Evolutionary conservation across 768 basidiomycete genomes (phyloP).

Genomic region (Clathrus columnatus): DNA sequence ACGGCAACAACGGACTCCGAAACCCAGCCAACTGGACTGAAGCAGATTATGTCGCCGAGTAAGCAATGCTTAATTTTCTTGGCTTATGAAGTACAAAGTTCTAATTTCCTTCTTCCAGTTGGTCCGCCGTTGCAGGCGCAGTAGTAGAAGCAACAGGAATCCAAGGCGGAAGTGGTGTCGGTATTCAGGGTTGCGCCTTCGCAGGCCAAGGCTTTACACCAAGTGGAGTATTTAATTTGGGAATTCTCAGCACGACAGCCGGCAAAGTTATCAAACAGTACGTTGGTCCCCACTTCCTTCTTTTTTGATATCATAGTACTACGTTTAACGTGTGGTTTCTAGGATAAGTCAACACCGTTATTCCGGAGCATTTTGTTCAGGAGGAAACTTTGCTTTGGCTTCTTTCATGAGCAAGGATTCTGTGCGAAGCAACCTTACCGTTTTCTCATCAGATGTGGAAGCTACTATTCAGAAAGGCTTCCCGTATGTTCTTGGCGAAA

Average conservation of each 20-base stretch:
- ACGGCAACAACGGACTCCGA: slow-evolving; percentile 36
- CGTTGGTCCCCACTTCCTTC: slow-evolving; percentile 19
- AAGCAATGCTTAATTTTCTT: slow-evolving; percentile 15
- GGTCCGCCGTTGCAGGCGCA: slow-evolving; percentile 43
- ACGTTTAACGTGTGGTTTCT: slow-evolving; percentile 1
- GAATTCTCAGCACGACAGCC: slow-evolving; percentile 38
- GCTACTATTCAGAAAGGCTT: slow-evolving; percentile 39
- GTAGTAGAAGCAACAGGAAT: slow-evolving; percentile 35
- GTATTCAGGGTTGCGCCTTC: slow-evolving; percentile 43
- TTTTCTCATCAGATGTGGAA: slow-evolving; percentile 44
- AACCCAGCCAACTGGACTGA: slow-evolving; percentile 28
- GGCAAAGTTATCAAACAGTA: slow-evolving; percentile 48
- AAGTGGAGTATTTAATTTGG: slow-evolving; percentile 44
- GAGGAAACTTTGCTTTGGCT: slow-evolving; percentile 43
- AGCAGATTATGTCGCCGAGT: slow-evolving; percentile 43
- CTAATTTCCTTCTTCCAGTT: slow-evolving; percentile 27
- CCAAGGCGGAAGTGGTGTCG: slow-evolving; percentile 28
- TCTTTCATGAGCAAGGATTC: slow-evolving; percentile 58
- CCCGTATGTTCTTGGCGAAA: slow-evolving; percentile 51
- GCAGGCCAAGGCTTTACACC: slow-evolving; percentile 47
- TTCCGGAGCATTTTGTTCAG: slow-evolving; percentile 45
- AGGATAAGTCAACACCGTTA: slow-evolving; percentile 46
- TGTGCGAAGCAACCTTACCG: slow-evolving; percentile 47
- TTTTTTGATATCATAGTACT: too few relatives aligned
- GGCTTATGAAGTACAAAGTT: background rate